Evolutionary conservation across 2,329 filamentous ascomycete species (phyloP).

Genomic region (Sporothrix pseudoabietina): DNA sequence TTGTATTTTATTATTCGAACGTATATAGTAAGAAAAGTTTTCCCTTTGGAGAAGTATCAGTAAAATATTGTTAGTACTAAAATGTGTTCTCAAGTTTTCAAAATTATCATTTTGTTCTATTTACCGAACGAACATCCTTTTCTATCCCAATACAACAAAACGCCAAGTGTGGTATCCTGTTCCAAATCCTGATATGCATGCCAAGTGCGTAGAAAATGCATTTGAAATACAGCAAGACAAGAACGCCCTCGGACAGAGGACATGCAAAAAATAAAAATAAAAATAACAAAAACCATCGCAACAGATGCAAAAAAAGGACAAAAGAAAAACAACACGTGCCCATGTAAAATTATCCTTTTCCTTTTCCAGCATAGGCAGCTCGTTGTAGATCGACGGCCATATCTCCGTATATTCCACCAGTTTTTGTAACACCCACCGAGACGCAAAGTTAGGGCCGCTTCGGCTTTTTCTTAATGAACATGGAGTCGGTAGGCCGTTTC

Average conservation of each 20-base stretch:
- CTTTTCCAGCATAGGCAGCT: background rate
- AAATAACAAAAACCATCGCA: background rate
- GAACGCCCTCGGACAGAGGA: background rate
- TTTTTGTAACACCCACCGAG: background rate
- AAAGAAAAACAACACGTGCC: background rate
- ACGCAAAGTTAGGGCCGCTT: constrained; percentile 17
- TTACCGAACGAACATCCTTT: background rate
- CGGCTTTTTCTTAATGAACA: constrained; percentile 45
- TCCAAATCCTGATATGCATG: background rate
- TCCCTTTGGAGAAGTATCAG: no score
- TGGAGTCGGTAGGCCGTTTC: constrained; percentile 49
- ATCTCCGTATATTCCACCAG: background rate
- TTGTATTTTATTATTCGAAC: background rate
- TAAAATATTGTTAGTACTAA: no score
- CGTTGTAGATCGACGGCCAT: background rate
- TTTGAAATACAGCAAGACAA: background rate
- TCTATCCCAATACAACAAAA: background rate
- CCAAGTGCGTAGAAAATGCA: background rate
- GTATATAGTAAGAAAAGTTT: no score
- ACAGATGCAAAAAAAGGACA: background rate
- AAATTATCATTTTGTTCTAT: no score
- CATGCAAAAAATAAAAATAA: background rate
- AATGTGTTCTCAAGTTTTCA: background rate
- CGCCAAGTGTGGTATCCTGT: background rate
- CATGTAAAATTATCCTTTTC: background rate